phyloP scores from a whole-genome alignment of 75 land plant species.

The Adiantum capillusveneris region DNA sequence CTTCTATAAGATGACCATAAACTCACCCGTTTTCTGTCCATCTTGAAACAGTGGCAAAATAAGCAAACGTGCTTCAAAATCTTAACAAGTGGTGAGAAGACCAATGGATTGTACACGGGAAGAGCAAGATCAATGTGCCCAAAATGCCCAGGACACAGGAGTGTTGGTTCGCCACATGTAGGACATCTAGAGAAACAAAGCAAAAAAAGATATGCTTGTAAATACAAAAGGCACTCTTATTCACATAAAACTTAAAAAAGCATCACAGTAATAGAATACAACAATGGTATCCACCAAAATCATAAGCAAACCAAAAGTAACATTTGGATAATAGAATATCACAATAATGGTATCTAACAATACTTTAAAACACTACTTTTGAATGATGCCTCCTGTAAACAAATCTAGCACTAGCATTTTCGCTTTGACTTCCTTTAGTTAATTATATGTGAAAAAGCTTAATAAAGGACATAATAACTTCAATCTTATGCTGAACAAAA shows the following conservation, averaged over 20 bases:
- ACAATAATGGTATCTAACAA: no score
- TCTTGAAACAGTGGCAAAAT: conserved; percentile 65
- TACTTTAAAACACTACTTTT: no score
- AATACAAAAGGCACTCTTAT: no score
- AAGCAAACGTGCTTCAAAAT: conserved; percentile 57
- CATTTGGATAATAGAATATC: no score
- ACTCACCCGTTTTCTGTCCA: conserved; percentile 36
- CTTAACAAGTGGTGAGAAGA: conserved; percentile 43
- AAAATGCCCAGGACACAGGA: conserved; percentile 80
- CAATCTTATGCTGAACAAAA: no score
- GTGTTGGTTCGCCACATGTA: conserved; percentile 54
- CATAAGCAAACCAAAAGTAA: no score
- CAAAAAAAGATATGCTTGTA: no score
- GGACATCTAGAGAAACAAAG: conserved; percentile 58
- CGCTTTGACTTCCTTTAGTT: no score
- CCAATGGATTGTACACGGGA: conserved; percentile 79
- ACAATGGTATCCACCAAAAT: not conserved
- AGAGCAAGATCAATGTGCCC: conserved; percentile 84
- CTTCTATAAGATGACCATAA: conserved; percentile 1
- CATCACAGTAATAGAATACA: not conserved
- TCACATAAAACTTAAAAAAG: not conserved
- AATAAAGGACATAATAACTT: no score
- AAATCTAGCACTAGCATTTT: no score
- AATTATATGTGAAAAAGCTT: no score
- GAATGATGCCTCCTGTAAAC: no score